Evolutionary conservation across 208 protist species (phyloP).

Genomic region (Strigomonas culicis): DNA sequence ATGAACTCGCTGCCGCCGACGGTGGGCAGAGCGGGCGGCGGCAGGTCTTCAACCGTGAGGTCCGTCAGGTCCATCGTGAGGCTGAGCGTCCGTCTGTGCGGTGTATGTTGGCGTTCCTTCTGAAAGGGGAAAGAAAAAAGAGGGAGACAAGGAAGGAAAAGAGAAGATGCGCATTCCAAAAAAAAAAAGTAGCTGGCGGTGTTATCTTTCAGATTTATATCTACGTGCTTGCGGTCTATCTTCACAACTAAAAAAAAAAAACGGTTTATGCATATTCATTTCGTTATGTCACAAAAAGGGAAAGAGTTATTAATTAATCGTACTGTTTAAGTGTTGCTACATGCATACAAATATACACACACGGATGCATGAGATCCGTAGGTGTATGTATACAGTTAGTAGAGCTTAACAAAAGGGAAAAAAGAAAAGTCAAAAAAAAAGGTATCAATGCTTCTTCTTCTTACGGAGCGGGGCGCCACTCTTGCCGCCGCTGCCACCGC

Average conservation of each 20-base stretch:
- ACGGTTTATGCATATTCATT: constrained; percentile 2
- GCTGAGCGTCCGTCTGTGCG: neutral
- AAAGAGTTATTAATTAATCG: neutral
- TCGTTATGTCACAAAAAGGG: neutral
- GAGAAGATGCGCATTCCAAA: neutral
- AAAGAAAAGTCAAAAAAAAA: constrained; percentile 23
- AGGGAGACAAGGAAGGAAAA: neutral
- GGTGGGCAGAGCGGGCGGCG: constrained; percentile 7
- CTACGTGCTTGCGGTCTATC: neutral
- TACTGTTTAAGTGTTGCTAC: constrained; percentile 1
- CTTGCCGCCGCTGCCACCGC: neutral
- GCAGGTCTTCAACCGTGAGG: neutral
- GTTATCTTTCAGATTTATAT: neutral
- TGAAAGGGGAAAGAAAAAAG: constrained; percentile 14
- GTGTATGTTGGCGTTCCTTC: neutral
- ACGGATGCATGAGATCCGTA: neutral
- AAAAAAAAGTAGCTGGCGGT: neutral
- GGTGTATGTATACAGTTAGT: neutral
- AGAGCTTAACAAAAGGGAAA: constrained; percentile 11
- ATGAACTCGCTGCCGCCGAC: neutral
- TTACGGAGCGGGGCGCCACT: neutral
- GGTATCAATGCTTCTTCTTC: constrained; percentile 15
- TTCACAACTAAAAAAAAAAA: constrained; percentile 1
- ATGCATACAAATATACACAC: neutral
- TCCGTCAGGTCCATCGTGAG: neutral